A percentile compares a stretch with the other conserved stretches of the same genome.
Conservation (phyloP, 768 basidiomycete species). For the Amanita rimosa region DNA sequence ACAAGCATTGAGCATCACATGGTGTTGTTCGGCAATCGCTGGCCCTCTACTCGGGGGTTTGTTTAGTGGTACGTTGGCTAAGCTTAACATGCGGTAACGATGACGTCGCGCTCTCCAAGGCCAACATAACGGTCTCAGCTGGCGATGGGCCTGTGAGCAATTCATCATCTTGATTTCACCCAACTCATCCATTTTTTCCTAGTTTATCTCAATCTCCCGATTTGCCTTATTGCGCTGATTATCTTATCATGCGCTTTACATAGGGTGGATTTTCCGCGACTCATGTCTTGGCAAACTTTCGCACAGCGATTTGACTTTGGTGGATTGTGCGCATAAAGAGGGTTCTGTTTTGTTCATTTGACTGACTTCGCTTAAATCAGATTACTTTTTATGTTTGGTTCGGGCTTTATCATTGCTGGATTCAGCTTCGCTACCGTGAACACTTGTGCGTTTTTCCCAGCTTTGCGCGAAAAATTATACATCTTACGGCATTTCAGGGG, state of each 20-base stretch:
- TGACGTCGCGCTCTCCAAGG: conserved; percentile 16
- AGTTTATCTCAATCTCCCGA: conserved; percentile 81
- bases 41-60: conserved; percentile 76
- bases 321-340: conserved; percentile 49
- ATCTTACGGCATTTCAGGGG: conserved; percentile 37
- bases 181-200: conserved; percentile 10
- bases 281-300: conserved; percentile 48
- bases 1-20: conserved; percentile 74
- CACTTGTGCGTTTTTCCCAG: conserved; percentile 46
- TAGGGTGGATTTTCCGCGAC: conserved; percentile 33
- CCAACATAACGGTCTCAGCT: conserved; percentile 31
- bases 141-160: conserved; percentile 81
- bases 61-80: conserved; percentile 57
- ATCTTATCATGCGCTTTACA: conserved; percentile 54
- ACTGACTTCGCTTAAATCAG: conserved; percentile 23
- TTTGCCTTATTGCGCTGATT: conserved; percentile 49
- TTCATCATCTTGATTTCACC: conserved; percentile 1
- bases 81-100: conserved; percentile 4
- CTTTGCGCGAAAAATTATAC: conserved; percentile 2
- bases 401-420: conserved; percentile 64
- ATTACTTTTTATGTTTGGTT: conserved; percentile 63
- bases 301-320: conserved; percentile 58
- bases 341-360: not conserved
- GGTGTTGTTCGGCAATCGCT: conserved; percentile 78
- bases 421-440: conserved; percentile 63